Conservation (phyloP, 2,329 filamentous ascomycete species). For the Epichloe uncinata region DNA sequence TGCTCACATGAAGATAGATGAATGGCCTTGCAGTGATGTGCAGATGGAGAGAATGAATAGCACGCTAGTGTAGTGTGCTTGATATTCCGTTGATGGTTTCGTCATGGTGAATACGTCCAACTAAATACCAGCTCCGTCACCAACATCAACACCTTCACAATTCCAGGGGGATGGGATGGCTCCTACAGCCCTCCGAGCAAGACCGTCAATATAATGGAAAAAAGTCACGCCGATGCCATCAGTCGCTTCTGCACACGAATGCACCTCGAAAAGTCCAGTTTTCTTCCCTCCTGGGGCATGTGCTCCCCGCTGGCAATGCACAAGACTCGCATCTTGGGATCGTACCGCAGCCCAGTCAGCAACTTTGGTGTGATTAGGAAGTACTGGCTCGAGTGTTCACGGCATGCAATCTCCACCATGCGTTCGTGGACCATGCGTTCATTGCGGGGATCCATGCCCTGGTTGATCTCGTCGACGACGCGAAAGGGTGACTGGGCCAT, state of each 20-base stretch:
- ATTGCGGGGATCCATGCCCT: conserved; percentile 98
- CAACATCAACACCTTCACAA: not conserved
- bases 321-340: conserved; percentile 81
- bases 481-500: conserved; percentile 92
- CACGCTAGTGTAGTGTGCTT: too few relatives aligned
- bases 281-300: conserved; percentile 41
- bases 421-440: conserved; percentile 96
- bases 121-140: too few relatives aligned
- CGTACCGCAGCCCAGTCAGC: conserved; percentile 72
- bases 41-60: too few relatives aligned
- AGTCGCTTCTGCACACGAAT: conserved; percentile 29
- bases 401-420: conserved; percentile 95
- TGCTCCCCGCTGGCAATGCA: conserved; percentile 85
- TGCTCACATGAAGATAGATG: too few relatives aligned
- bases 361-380: conserved; percentile 97
- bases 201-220: not conserved
- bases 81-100: too few relatives aligned
- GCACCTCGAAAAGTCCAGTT: conserved; percentile 35
- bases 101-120: too few relatives aligned
- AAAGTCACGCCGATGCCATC: conserved; percentile 19
- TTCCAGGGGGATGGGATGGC: not conserved
- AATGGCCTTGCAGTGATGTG: too few relatives aligned
- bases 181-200: too few relatives aligned
- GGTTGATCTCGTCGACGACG: conserved; percentile 98
- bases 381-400: conserved; percentile 68